phyloP scores from a whole-genome alignment of 805 yeast genomes.

The Lachancea waltii region DNA sequence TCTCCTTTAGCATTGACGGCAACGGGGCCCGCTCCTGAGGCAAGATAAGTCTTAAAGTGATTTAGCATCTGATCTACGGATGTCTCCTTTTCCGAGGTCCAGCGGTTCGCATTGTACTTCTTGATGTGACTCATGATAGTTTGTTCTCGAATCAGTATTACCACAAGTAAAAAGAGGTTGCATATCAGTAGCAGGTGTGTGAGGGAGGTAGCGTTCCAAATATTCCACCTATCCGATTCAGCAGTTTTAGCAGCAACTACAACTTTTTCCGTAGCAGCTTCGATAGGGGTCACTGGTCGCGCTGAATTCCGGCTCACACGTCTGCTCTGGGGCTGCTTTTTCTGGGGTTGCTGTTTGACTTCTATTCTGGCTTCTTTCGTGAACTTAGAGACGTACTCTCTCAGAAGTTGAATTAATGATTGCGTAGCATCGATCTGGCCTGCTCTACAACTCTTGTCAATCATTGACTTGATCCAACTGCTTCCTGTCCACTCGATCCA shows the following conservation, averaged over 20 bases:
- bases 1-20: background rate
- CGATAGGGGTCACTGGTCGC: background rate
- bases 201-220: slow-evolving; percentile 2
- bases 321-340: slow-evolving; percentile 9
- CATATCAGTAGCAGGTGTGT: slow-evolving; percentile 8
- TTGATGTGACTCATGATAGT: slow-evolving; percentile 11
- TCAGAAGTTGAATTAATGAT: slow-evolving; percentile 34
- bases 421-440: slow-evolving; percentile 70
- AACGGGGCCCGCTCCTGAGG: too few species aligned
- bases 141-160: slow-evolving; percentile 12
- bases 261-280: background rate
- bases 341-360: slow-evolving; percentile 6
- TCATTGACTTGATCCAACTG: slow-evolving; percentile 86
- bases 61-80: slow-evolving; percentile 3
- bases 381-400: slow-evolving; percentile 21
- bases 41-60: slow-evolving; percentile 1
- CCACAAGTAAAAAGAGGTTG: slow-evolving; percentile 10
- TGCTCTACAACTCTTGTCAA: slow-evolving; percentile 74
- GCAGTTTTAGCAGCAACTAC: background rate
- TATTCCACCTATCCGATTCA: background rate
- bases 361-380: slow-evolving; percentile 7
- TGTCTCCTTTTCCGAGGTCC: background rate
- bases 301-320: slow-evolving; percentile 6
- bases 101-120: background rate
- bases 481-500: slow-evolving; percentile 84